Conservation (phyloP, 768 basidiomycete species). For the Lactifluus volemus region DNA sequence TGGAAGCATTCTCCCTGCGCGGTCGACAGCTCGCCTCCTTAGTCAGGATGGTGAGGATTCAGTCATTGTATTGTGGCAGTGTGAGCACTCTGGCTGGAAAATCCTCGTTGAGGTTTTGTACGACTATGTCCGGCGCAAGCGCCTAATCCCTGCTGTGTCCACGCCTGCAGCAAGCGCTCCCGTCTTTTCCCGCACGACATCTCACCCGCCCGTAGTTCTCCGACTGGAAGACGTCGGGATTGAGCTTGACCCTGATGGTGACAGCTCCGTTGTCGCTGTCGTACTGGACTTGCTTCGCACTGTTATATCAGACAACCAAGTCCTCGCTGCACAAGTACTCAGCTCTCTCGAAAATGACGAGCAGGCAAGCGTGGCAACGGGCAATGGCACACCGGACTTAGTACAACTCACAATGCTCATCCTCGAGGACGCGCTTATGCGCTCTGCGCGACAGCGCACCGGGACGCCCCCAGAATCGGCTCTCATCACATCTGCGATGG, state of each 20-base stretch:
- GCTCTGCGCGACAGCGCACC: constrained; percentile 31
- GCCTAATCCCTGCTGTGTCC: constrained; percentile 30
- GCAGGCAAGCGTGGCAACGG: constrained; percentile 36
- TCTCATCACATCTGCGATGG: constrained; percentile 74
- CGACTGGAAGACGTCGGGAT: constrained; percentile 63
- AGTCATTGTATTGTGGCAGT: constrained; percentile 71
- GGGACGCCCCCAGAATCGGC: constrained; percentile 41
- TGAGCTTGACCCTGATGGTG: constrained; percentile 52
- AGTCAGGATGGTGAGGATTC: constrained; percentile 63
- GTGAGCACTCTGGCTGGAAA: constrained; percentile 81
- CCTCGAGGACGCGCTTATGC: constrained; percentile 65
- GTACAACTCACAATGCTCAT: constrained; percentile 76
- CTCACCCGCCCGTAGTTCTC: constrained; percentile 25
- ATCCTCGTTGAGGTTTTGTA: constrained; percentile 73
- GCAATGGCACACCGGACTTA: constrained; percentile 55
- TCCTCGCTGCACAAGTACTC: constrained; percentile 56
- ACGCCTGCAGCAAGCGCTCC: not conserved
- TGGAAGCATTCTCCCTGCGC: constrained; percentile 58
- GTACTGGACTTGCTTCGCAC: constrained; percentile 74
- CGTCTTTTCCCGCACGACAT: not conserved
- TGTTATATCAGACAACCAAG: constrained; percentile 61
- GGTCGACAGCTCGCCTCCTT: constrained; percentile 60
- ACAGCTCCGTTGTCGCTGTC: constrained; percentile 59
- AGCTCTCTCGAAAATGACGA: constrained; percentile 53
- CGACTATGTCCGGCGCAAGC: constrained; percentile 58